Percentiles rank a stretch among this genome's conserved stretches.
phyloP scores from a whole-genome alignment of 352 stramenopile species.

The Thalassiosira mediterranea region DNA sequence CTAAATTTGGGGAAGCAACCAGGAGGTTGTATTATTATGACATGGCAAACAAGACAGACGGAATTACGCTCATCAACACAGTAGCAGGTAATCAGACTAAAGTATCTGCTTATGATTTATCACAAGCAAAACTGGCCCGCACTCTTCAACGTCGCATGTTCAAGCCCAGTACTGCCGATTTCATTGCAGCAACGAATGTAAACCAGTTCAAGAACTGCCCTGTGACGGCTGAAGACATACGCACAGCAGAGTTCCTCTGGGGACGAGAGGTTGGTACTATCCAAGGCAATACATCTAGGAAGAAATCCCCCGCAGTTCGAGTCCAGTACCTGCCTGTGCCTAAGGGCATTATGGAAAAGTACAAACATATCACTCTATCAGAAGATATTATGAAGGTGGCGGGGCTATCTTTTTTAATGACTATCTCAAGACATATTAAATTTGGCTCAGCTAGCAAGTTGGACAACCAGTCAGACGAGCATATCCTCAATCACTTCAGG shows the following conservation, averaged over 20 bases:
- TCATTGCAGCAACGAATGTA: background rate
- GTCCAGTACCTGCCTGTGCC: too few species aligned
- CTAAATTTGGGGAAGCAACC: background rate
- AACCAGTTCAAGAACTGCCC: conserved; percentile 41
- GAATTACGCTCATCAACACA: background rate
- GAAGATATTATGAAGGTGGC: conserved; percentile 31
- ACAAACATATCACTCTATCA: conserved; percentile 25
- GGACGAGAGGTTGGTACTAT: conserved; percentile 22
- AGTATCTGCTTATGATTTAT: background rate
- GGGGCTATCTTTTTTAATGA: conserved; percentile 30
- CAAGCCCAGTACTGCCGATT: background rate
- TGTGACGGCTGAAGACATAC: conserved; percentile 33
- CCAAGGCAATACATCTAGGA: conserved; percentile 52
- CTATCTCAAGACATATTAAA: conserved; percentile 26
- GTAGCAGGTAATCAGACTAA: background rate
- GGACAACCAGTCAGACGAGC: background rate
- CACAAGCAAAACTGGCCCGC: conserved; percentile 17
- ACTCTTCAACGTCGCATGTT: conserved; percentile 20
- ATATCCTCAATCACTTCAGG: conserved; percentile 10
- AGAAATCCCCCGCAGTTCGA: too few species aligned
- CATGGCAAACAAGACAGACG: background rate
- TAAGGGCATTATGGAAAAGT: too few species aligned
- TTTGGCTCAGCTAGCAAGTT: conserved; percentile 25
- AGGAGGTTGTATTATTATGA: background rate
- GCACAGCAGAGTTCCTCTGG: conserved; percentile 33